Evolutionary conservation across 176 grass and related monocot species (phyloP).

Genomic region (Sorghum bicolor): Sorghum_bicolor_NCBIv3 NC_012871.2:66976501-66977000

Average conservation of each 20-base stretch:
- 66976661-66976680: background rate
- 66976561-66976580: background rate
- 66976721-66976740: background rate
- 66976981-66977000: background rate
- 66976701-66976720: background rate
- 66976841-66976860: no score
- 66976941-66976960: background rate
- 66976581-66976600: background rate
- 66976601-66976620: background rate
- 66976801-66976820: background rate
- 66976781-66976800: background rate
- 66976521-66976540: background rate
- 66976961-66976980: background rate
- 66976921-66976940: background rate
- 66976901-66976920: background rate
- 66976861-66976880: background rate
- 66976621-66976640: background rate
- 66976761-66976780: background rate
- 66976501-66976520: background rate
- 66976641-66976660: background rate
- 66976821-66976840: background rate
- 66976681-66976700: background rate
- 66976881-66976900: background rate
- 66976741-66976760: background rate
- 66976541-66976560: background rate